Evolutionary conservation across 1,139 yeast species (phyloP).

Genomic region (Blastobotrys serpentis): DNA sequence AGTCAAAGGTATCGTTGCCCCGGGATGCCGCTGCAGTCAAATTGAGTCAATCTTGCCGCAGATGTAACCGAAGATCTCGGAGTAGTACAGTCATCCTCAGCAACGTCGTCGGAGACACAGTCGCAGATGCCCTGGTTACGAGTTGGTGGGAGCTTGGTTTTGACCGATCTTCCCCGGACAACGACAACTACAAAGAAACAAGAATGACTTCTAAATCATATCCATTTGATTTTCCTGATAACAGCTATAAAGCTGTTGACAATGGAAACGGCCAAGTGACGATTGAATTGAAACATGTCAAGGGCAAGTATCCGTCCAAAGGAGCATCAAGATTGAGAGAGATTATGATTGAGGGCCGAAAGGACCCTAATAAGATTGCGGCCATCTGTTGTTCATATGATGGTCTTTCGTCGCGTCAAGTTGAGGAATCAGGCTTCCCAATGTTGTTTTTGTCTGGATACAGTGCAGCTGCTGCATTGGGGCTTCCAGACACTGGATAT

Average conservation of each 20-base stretch:
- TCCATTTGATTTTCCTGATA: slow-evolving; percentile 15
- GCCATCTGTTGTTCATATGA: slow-evolving; percentile 22
- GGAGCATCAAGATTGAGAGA: slow-evolving; percentile 19
- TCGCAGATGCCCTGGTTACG: too few relatives aligned
- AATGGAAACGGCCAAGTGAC: slow-evolving; percentile 10
- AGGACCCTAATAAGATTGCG: slow-evolving; percentile 17
- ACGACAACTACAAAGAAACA: background rate
- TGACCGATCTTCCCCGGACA: too few relatives aligned
- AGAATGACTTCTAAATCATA: slow-evolving; percentile 4
- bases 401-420: slow-evolving; percentile 20
- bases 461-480: slow-evolving; percentile 18
- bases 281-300: slow-evolving; percentile 13
- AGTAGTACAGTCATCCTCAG: too few relatives aligned
- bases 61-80: too few relatives aligned
- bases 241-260: slow-evolving; percentile 1
- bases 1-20: too few relatives aligned
- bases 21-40: too few relatives aligned
- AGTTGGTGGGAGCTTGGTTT: too few relatives aligned
- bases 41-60: too few relatives aligned
- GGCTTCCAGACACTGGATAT: slow-evolving; percentile 22
- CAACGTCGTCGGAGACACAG: too few relatives aligned
- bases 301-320: slow-evolving; percentile 14
- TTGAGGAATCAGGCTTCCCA: slow-evolving; percentile 21
- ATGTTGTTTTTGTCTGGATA: slow-evolving; percentile 20
- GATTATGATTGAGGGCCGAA: slow-evolving; percentile 17